A percentile compares a stretch with the other conserved stretches of the same genome.
These are phyloP conservation scores for Termitomyces sp. DNA, from an alignment of 768 basidiomycete species.

Conservation along the genomic window DNA sequence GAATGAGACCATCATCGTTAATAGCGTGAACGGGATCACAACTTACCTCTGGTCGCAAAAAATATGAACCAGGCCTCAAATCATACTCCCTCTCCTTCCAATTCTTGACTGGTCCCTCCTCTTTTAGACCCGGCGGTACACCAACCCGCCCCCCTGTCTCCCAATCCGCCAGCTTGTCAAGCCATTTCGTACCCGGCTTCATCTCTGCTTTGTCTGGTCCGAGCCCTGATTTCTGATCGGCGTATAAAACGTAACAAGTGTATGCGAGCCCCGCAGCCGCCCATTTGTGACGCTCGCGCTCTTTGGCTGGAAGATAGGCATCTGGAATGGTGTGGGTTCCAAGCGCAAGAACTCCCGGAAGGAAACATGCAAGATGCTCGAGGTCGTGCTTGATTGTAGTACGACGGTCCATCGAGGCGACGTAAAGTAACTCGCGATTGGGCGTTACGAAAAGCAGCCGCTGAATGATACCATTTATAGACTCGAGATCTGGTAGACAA, in stretches of 20 bases:
- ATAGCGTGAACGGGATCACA: neutral
- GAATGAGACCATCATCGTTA: neutral
- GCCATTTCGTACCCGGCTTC: conserved; percentile 38
- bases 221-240: conserved; percentile 61
- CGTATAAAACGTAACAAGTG: conserved; percentile 65
- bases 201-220: conserved; percentile 57
- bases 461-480: conserved; percentile 50
- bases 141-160: conserved; percentile 34
- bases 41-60: conserved; percentile 67
- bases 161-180: conserved; percentile 44
- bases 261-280: conserved; percentile 70
- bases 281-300: conserved; percentile 55
- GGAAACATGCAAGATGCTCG: conserved; percentile 71
- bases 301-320: conserved; percentile 23
- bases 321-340: conserved; percentile 48
- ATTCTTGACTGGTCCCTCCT: conserved; percentile 22
- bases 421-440: conserved; percentile 56
- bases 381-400: conserved; percentile 37
- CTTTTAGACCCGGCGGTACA: conserved; percentile 44
- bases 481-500: conserved; percentile 39
- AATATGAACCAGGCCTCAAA: conserved; percentile 35
- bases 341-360: conserved; percentile 62
- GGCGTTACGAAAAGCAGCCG: conserved; percentile 57
- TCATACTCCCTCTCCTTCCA: conserved; percentile 48
- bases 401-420: conserved; percentile 44